Base-by-base conservation (phyloP, 345 rosid species). In the Dimocarpus longan region DNA sequence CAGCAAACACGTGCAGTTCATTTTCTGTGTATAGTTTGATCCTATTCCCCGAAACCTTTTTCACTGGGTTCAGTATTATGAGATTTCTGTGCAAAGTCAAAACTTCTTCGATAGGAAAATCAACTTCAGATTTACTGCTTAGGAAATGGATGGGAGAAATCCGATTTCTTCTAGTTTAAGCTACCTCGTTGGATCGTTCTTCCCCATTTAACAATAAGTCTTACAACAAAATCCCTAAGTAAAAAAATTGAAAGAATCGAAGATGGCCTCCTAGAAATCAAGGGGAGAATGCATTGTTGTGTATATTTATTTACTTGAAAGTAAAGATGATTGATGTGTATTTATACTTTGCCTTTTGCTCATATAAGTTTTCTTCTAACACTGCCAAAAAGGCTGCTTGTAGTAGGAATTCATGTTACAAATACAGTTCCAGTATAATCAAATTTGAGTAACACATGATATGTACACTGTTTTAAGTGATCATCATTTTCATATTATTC, bases 231-330 rank as follows among this genome's bases (percentile, higher is more conserved):
- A 8, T 46, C 64, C 57, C 11, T 43, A 32, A 60, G 79, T n/a
- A n/a, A 22, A 59, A 21, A 6, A 59, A 28, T 56, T 60, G 77
- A 70, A 74, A 79, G 85, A 50, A 39, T 39, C 77, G 73, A 70
- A 74, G 79, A 60, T 37, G 78, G 82, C 57, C 76, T 59, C 78
- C 48, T 70, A 39, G 81, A 77, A 67, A 37, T 60, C 21, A n/a
- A 12, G 48, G 67, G 74, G 62, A 66, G 75, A 67, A 66, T 75
- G 78, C 62, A 56, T 57, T 15, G 10, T 78, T 19, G 10, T 81
- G 86, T 87, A 87, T 64, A 84, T 80, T 60, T 74, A 56, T 64
- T 37, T 57, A 57, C 15, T 9, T 66, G 44, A 22, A 71, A 87
- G 26, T 78, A 76, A 71, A 74, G 48, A 73, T 75, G 50, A 21